These are phyloP conservation scores for Aspergillus indologenus DNA, from an alignment of 495 filamentous ascomycete genomes.

Conservation along the genomic window DNA sequence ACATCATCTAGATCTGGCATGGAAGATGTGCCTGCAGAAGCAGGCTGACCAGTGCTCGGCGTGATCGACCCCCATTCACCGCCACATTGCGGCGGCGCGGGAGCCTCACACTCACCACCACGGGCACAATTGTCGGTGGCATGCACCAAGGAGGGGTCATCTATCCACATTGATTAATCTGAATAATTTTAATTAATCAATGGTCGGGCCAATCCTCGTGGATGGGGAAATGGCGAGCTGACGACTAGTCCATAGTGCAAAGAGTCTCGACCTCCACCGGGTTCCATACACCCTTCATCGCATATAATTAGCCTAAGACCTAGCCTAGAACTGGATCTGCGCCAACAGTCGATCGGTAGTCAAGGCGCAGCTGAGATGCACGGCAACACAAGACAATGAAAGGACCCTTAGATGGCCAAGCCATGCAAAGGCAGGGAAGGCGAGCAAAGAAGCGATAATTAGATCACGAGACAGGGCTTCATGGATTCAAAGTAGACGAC, in stretches of 20 bases:
- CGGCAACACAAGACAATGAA: not conserved
- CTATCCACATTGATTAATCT: too few relatives aligned
- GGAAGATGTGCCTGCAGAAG: too few relatives aligned
- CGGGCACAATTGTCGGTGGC: too few relatives aligned
- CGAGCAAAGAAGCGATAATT: not conserved
- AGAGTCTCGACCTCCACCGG: conserved; percentile 4
- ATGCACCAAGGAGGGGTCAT: too few relatives aligned
- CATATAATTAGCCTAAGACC: not conserved
- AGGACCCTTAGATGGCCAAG: not conserved
- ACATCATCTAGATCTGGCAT: too few relatives aligned
- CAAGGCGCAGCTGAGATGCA: not conserved
- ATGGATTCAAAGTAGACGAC: not conserved
- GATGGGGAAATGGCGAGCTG: conserved; percentile 14
- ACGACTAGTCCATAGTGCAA: not conserved
- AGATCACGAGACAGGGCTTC: not conserved
- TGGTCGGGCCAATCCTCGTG: not conserved
- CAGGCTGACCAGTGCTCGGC: too few relatives aligned
- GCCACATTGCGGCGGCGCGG: not conserved
- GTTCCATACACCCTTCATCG: not conserved
- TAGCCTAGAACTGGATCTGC: conserved; percentile 3
- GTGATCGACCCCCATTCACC: not conserved
- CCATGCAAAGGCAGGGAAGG: not conserved
- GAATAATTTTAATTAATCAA: not conserved
- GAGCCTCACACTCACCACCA: not conserved
- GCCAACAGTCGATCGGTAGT: not conserved